Evolutionary conservation across 75 land plant species (phyloP).

Genomic region (Pseudotsuga menziesii): DNA sequence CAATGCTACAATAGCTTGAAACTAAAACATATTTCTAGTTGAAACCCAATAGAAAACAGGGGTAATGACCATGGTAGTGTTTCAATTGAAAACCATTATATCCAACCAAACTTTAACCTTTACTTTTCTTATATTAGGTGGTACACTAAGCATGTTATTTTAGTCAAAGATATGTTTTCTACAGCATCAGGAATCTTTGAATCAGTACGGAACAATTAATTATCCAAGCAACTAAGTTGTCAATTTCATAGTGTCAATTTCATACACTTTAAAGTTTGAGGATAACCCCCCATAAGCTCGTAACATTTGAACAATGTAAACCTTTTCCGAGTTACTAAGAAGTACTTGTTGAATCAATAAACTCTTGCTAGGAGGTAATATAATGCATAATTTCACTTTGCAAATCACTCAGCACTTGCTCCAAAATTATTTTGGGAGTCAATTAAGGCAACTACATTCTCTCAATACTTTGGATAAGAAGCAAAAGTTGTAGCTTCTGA

Average conservation of each 20-base stretch:
- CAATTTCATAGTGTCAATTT: no score
- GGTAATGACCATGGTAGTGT: neutral
- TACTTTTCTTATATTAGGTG: neutral
- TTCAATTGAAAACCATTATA: neutral
- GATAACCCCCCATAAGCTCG: neutral
- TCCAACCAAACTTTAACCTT: neutral
- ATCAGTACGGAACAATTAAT: no score
- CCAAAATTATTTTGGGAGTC: no score
- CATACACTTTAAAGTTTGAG: neutral
- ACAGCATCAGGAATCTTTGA: neutral
- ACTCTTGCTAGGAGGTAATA: no score
- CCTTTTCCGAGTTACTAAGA: no score
- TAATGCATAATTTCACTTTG: no score
- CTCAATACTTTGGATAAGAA: no score
- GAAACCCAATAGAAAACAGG: neutral
- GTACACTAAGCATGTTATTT: neutral
- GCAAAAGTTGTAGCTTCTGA: no score
- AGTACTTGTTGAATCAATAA: no score
- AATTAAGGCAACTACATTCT: no score
- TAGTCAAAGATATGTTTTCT: neutral
- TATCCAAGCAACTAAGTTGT: neutral
- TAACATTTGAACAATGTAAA: no score
- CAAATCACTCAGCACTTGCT: no score
- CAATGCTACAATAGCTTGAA: neutral
- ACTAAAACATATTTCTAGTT: neutral